Base-by-base conservation (phyloP, 2,329 filamentous ascomycete genomes). In the Trichothecium sympodiale region DNA sequence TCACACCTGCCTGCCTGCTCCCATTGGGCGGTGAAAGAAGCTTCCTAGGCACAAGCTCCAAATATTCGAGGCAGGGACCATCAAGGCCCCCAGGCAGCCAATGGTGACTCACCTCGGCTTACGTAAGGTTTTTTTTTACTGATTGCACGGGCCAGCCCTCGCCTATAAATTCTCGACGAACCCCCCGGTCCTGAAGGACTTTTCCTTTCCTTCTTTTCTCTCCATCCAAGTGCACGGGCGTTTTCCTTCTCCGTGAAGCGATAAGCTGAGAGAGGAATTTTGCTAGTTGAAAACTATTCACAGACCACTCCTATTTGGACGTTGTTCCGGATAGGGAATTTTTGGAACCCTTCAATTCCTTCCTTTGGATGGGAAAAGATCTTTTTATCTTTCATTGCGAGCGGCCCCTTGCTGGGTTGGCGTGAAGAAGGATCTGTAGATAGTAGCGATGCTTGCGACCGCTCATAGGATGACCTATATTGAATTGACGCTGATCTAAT, bases 231-330 rank as follows among this genome's bases (percentile, higher is more conserved):
- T 78, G 76, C 75, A 76, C 61, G 77, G 78, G 79, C 77, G 71
- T 78, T 77, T 61, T 61, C 59, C 57, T 61, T 61, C 57, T 61
- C 59, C 57, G 56, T 61, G 59, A 82, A 74, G 76, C 74, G 71
- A 76, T 77, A 71, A 60, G 59, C 59, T 60, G 77, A 80, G 77
- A 83, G 78, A 83, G 74, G 79, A 82, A 78, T 80, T 82, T 83
- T 83, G 79, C 79, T 83, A 81, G 78, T 83, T 83, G 79, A 83
- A 83, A 83, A 83, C 79, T 83, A 82, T 73, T 71, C 53, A 68
- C 64, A 76, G 77, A 82, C 78, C 63, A 66, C 78, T 83, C 64
- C 65, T 69, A 60, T 65, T 70, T 72, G 75, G 69, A 25, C 20
- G 72, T 70, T 71, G 62, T 69, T 69, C 65, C 76, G 73, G 65